phyloP scores from a whole-genome alignment of 1,284 basidiomycete species.

The Vanrija sp. region DNA sequence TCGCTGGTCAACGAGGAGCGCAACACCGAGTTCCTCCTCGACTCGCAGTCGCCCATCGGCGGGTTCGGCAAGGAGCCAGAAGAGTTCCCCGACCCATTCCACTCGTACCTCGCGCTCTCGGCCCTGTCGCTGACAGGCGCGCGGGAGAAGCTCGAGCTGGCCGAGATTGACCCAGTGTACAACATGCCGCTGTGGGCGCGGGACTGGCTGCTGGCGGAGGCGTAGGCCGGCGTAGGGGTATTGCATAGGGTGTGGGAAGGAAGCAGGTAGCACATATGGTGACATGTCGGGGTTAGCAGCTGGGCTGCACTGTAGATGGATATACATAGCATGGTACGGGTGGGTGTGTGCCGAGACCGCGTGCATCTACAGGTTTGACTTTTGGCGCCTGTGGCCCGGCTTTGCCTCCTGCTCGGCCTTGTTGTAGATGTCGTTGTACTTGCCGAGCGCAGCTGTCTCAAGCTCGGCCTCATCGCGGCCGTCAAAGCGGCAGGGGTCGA shows the following conservation, averaged over 20 bases:
- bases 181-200: conserved; percentile 65
- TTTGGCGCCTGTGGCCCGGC: too few relatives aligned
- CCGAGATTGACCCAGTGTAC: conserved; percentile 61
- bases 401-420: conserved; percentile 3
- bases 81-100: conserved; percentile 81
- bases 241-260: not conserved
- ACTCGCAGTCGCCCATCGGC: conserved; percentile 77
- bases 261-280: not conserved
- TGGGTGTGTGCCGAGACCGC: too few relatives aligned
- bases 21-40: conserved; percentile 62
- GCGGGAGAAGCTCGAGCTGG: conserved; percentile 56
- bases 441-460: conserved; percentile 12
- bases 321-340: not conserved
- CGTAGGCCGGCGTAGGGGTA: not conserved
- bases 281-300: too few relatives aligned
- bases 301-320: not conserved
- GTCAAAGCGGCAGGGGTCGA: conserved; percentile 35
- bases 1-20: conserved; percentile 57
- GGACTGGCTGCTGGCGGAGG: conserved; percentile 56
- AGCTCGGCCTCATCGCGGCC: conserved; percentile 2
- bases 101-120: conserved; percentile 83
- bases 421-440: conserved; percentile 31
- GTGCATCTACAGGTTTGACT: too few relatives aligned
- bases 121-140: conserved; percentile 64
- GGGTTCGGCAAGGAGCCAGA: conserved; percentile 77